Evolutionary conservation across 139 green algal genomes (phyloP).

Genomic region (Prasinococcaceae sp.): DNA sequence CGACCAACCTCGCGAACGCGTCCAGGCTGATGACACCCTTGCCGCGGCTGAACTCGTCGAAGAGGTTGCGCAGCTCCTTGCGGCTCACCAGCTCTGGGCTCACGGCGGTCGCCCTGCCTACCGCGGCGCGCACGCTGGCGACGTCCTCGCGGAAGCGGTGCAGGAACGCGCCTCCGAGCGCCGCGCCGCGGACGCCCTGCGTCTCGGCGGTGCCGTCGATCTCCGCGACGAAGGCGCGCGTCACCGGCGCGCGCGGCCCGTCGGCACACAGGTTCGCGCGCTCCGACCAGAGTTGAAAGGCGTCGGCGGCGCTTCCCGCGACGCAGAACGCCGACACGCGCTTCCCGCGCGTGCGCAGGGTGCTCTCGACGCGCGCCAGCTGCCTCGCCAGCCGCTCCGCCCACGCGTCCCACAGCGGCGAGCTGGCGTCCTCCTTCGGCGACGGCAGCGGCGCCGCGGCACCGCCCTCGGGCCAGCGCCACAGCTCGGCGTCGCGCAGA

Average conservation of each 20-base stretch:
- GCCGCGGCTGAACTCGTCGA: conserved; percentile 8
- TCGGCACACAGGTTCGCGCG: too few species aligned
- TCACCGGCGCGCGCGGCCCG: too few species aligned
- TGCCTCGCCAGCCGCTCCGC: conserved; percentile 14
- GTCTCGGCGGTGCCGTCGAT: too few species aligned
- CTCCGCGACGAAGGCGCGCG: too few species aligned
- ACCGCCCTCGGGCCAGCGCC: too few species aligned
- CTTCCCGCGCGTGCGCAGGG: not conserved
- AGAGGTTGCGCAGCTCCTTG: conserved; percentile 7
- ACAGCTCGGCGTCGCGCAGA: too few species aligned
- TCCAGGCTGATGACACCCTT: conserved; percentile 1
- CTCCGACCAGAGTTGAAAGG: conserved; percentile 11
- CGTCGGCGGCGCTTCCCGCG: not conserved
- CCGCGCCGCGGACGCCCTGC: conserved; percentile 13
- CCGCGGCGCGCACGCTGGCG: conserved; percentile 7
- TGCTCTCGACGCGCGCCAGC: conserved; percentile 7
- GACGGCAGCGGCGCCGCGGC: too few species aligned
- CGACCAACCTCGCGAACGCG: conserved; percentile 5
- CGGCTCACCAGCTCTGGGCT: conserved; percentile 9
- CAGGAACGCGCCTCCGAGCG: not conserved
- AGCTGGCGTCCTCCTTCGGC: too few species aligned
- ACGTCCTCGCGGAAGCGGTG: conserved; percentile 3
- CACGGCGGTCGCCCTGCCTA: conserved; percentile 8
- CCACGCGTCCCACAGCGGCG: conserved; percentile 11
- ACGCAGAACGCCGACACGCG: conserved; percentile 3